Evolutionary conservation across 306 rosid species (phyloP).

Genomic region (Fragaria nilgerrensis): DNA sequence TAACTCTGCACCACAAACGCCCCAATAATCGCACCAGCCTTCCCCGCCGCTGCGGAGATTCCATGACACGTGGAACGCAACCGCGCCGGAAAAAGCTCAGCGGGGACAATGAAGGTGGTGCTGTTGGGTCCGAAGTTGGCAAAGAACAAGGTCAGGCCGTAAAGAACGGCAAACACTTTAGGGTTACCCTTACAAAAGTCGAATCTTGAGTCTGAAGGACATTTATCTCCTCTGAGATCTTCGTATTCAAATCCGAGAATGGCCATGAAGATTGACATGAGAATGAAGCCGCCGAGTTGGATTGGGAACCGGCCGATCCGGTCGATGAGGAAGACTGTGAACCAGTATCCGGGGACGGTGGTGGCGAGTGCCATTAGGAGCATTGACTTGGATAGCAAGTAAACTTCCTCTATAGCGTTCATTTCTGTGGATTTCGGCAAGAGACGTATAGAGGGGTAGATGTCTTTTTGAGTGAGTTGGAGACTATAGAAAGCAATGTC

Average conservation of each 20-base stretch:
- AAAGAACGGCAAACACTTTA: conserved; percentile 11
- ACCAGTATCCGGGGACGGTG: conserved; percentile 27
- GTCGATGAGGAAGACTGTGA: conserved; percentile 16
- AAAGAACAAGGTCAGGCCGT: conserved; percentile 48
- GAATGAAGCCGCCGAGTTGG: conserved; percentile 16
- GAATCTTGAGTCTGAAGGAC: background rate
- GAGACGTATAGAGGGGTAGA: conserved; percentile 9
- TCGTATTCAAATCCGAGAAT: conserved; percentile 2
- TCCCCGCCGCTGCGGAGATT: conserved; percentile 55
- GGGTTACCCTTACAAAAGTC: background rate
- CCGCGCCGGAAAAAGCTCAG: conserved; percentile 54
- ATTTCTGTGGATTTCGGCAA: conserved; percentile 9
- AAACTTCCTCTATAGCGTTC: conserved; percentile 24
- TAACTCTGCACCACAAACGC: conserved; percentile 44
- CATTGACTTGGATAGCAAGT: conserved; percentile 18
- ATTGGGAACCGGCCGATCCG: conserved; percentile 13
- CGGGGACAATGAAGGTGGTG: conserved; percentile 55
- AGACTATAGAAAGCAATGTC: conserved; percentile 25
- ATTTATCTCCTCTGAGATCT: conserved; percentile 23
- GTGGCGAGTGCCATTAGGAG: conserved; percentile 5
- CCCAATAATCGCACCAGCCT: conserved; percentile 58
- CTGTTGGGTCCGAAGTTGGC: conserved; percentile 71
- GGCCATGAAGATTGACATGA: conserved; percentile 25
- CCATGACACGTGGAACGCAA: conserved; percentile 57
- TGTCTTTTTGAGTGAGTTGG: conserved; percentile 23